These are phyloP conservation scores for Wallemia ichthyophaga DNA, from an alignment of 1,284 basidiomycete species.

Conservation along the genomic window DNA sequence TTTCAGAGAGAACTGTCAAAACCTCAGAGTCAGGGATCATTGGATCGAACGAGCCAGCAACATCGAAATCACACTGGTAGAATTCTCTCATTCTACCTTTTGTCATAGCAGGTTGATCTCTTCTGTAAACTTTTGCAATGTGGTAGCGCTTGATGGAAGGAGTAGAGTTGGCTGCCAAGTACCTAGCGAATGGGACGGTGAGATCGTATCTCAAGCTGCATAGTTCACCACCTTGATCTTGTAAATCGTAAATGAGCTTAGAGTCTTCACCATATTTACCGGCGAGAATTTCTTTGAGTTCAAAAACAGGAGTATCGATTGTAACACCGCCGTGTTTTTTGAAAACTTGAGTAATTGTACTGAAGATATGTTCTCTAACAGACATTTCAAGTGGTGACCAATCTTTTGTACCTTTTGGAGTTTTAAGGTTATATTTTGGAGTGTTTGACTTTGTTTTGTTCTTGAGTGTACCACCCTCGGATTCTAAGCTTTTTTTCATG, in stretches of 20 bases:
- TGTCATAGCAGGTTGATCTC: slow-evolving; percentile 90
- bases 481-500: neutral
- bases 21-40: slow-evolving; percentile 96
- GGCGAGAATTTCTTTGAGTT: slow-evolving; percentile 76
- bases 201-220: slow-evolving; percentile 85
- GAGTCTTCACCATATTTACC: slow-evolving; percentile 94
- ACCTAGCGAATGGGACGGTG: slow-evolving; percentile 83
- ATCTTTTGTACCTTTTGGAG: slow-evolving; percentile 61
- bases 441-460: neutral
- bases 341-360: slow-evolving; percentile 63
- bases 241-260: slow-evolving; percentile 91
- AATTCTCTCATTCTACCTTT: slow-evolving; percentile 98
- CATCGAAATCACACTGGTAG: slow-evolving; percentile 94
- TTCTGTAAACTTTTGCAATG: slow-evolving; percentile 85
- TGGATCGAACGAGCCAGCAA: slow-evolving; percentile 69
- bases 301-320: slow-evolving; percentile 93
- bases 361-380: slow-evolving; percentile 66
- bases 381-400: slow-evolving; percentile 85
- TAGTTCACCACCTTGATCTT: slow-evolving; percentile 96
- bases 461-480: neutral
- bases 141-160: slow-evolving; percentile 70
- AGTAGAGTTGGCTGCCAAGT: slow-evolving; percentile 72
- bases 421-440: slow-evolving; percentile 2
- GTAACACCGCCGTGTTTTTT: slow-evolving; percentile 65
- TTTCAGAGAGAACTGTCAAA: slow-evolving; percentile 50